These are phyloP conservation scores for Leishmania braziliensis DNA, from an alignment of 208 protist genomes.

Conservation along the genomic window DNA sequence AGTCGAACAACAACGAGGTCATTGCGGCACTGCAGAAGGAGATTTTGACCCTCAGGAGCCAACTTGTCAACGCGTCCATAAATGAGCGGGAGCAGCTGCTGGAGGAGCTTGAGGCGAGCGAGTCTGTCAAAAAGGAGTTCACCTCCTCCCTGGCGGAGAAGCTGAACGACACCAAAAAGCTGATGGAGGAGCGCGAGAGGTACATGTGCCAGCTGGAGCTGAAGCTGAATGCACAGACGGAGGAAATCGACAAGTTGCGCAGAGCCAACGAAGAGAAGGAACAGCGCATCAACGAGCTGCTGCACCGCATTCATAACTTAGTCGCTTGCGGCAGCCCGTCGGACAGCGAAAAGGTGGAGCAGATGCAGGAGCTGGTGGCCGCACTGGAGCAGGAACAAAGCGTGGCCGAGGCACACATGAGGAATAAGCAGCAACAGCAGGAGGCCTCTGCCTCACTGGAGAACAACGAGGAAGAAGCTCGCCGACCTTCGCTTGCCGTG, in stretches of 20 bases:
- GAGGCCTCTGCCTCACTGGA: constrained; percentile 14
- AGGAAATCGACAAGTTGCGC: constrained; percentile 61
- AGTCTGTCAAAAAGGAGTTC: constrained; percentile 73
- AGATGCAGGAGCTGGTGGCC: constrained; percentile 60
- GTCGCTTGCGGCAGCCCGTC: constrained; percentile 10
- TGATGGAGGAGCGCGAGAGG: constrained; percentile 74
- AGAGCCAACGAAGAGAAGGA: constrained; percentile 72
- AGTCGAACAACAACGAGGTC: constrained; percentile 85
- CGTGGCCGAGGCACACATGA: constrained; percentile 34
- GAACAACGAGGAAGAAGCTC: neutral
- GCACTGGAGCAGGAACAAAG: constrained; percentile 67
- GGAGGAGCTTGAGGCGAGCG: constrained; percentile 69
- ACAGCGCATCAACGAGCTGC: constrained; percentile 55
- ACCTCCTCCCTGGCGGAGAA: constrained; percentile 74
- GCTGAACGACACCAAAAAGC: constrained; percentile 53
- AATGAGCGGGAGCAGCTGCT: constrained; percentile 50
- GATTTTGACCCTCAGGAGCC: constrained; percentile 53
- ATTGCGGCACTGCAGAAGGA: constrained; percentile 73
- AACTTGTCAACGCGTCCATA: constrained; percentile 56
- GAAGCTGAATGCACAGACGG: constrained; percentile 49
- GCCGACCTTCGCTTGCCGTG: neutral
- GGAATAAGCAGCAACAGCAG: constrained; percentile 19
- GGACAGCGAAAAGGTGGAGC: constrained; percentile 39
- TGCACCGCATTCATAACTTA: constrained; percentile 49
- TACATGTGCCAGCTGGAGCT: constrained; percentile 70